These are phyloP conservation scores for Arachis monticola DNA, from an alignment of 331 rosid genomes.

Conservation along the genomic window DNA sequence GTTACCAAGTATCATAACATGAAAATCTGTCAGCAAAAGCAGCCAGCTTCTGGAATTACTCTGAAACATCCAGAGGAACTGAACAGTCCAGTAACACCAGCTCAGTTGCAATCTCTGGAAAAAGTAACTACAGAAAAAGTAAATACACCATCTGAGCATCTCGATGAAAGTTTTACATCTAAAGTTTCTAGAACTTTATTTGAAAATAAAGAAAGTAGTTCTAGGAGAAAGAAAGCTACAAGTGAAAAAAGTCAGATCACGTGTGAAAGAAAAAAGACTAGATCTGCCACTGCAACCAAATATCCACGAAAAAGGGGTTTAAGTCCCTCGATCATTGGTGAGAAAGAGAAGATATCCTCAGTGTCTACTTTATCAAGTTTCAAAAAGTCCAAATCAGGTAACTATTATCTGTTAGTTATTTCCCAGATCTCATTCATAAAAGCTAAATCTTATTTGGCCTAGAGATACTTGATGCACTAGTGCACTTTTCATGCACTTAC, in stretches of 20 bases:
- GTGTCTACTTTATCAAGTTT: slow-evolving; percentile 51
- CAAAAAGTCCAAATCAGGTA: no score
- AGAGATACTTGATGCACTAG: no score
- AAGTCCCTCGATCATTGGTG: slow-evolving; percentile 9
- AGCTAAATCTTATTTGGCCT: no score
- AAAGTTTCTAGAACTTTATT: slow-evolving; percentile 19
- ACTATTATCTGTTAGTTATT: no score
- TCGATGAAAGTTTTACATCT: slow-evolving; percentile 24
- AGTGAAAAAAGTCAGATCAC: not conserved
- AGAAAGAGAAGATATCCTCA: slow-evolving; percentile 12
- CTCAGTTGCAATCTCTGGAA: no score
- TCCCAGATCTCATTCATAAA: no score
- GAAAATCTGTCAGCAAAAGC: slow-evolving; percentile 31
- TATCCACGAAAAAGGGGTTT: slow-evolving; percentile 33
- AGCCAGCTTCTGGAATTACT: not conserved
- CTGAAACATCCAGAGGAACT: no score
- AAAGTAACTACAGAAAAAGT: slow-evolving; percentile 31
- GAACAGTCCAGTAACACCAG: no score
- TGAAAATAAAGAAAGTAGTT: no score
- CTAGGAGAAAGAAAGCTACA: no score
- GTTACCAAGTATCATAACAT: slow-evolving; percentile 38
- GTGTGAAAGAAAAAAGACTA: slow-evolving; percentile 3
- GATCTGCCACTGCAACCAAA: slow-evolving; percentile 26
- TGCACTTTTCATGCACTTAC: no score
- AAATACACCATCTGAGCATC: slow-evolving; percentile 16